Base-by-base conservation (phyloP, 116 monocot species). In the Cymodocea nodosa region DNA sequence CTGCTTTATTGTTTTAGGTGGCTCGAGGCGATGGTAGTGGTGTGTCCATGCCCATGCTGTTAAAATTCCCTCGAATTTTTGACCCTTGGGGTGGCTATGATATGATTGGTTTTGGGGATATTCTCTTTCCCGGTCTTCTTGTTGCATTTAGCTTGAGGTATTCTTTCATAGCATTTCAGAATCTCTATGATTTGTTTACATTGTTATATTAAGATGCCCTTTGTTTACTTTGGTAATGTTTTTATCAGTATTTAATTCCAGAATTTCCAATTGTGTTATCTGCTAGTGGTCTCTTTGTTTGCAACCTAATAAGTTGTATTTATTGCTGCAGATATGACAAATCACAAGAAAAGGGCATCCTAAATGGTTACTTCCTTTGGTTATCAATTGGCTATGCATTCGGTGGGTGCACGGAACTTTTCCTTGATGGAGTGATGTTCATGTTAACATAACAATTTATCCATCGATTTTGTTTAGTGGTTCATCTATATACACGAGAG, bases 71-170 rank as follows among this genome's bases (percentile, higher is more conserved):
- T 68, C 78, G 81, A 20, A 72, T 88, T 69, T 83, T 83, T 60
- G 94, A 94, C 75, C 78, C 89, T 50, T 94, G 90, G 89, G 79
- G 82, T 71, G 94, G 94, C 50, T 87, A 87, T 78, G 84, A 89
- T 81, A 87, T 94, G 90, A 85, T 94, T 71, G 94, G 94, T 25
- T 94, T 94, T 83, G 94, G 94, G 30, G 94, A 94, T 74, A 90
- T 94, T 69, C 87, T 94, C 68, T 82, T 94, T 56, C 94, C 94
- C 37, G 94, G 94, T 11, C 79, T 94, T 67, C 87, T 94, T 79
- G 81, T 94, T 77, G 82, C 84, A 54, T 94, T 94, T 66, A 77
- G 87, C 79, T 90, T 81, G 75, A 94, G 94, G 94, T 90, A 71
- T 44, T 30, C 3, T 14, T 13, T 30, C 56, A 2, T 44, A 44